phyloP scores from a whole-genome alignment of 2,329 filamentous ascomycete genomes.

The Aureobasidium namibiae region DNA sequence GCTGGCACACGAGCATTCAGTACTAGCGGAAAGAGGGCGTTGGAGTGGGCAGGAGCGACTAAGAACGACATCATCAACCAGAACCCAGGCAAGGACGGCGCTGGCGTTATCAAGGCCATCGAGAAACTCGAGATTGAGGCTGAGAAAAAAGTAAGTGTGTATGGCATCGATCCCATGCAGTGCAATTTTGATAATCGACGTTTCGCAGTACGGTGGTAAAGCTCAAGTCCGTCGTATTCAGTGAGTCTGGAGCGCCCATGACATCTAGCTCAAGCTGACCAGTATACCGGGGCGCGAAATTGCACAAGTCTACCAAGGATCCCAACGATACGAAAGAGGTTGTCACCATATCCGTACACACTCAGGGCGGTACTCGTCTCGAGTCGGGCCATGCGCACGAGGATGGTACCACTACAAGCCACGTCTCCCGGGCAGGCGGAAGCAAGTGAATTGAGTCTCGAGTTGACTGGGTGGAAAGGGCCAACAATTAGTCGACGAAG shows the following conservation, averaged over 20 bases:
- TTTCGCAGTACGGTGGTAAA: constrained; percentile 3
- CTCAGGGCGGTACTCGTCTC: constrained; percentile 9
- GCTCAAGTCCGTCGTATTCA: neutral
- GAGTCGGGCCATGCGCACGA: constrained; percentile 3
- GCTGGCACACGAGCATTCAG: neutral
- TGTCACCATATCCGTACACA: constrained; percentile 8
- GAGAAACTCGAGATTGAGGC: neutral
- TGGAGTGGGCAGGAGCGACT: constrained; percentile 6
- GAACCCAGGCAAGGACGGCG: constrained; percentile 5
- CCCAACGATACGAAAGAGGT: constrained; percentile 13
- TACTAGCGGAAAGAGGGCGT: neutral
- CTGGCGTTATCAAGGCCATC: neutral
- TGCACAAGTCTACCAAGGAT: constrained; percentile 12
- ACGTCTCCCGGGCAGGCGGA: neutral
- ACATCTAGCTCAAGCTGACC: neutral
- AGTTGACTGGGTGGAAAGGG: neutral
- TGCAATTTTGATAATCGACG: neutral
- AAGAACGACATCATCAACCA: constrained; percentile 5
- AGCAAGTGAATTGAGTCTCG: neutral
- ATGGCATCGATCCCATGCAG: neutral
- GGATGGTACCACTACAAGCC: constrained; percentile 7
- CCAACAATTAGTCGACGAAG: neutral
- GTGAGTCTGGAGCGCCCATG: neutral
- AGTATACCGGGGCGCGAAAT: neutral
- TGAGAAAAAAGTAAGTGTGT: neutral